A percentile compares a stretch with the other conserved stretches of the same genome.
These are phyloP conservation scores for Pythium brachiatum DNA, from an alignment of 352 stramenopile genomes.

Conservation along the genomic window DNA sequence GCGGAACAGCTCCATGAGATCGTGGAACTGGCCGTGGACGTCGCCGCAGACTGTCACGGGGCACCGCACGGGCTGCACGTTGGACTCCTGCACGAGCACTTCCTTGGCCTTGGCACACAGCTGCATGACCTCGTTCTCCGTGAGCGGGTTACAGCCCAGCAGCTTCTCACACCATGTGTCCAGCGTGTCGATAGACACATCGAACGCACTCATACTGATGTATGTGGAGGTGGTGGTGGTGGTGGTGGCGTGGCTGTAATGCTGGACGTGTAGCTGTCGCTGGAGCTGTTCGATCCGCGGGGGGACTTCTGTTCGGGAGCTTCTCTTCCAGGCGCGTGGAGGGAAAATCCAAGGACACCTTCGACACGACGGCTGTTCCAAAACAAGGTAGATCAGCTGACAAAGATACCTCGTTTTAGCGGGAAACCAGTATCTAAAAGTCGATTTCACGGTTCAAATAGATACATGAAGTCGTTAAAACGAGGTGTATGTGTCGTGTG, in stretches of 20 bases:
- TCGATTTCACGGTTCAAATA: no score
- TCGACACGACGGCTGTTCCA: background rate
- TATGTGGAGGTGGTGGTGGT: background rate
- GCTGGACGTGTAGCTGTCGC: no score
- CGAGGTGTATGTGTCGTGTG: background rate
- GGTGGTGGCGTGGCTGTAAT: background rate
- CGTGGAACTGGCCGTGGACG: slow-evolving; percentile 66
- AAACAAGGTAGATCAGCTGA: background rate
- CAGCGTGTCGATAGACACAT: slow-evolving; percentile 85
- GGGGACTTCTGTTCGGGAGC: background rate
- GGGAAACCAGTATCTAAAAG: no score
- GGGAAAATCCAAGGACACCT: slow-evolving; percentile 1
- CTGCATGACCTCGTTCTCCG: slow-evolving; percentile 94
- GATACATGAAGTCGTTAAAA: background rate
- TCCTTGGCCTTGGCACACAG: slow-evolving; percentile 95
- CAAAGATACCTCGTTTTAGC: background rate
- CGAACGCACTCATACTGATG: slow-evolving; percentile 52
- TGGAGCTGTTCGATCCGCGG: no score
- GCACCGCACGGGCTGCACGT: slow-evolving; percentile 95
- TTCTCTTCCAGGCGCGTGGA: slow-evolving; percentile 1
- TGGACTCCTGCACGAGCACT: slow-evolving; percentile 96
- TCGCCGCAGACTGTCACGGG: slow-evolving; percentile 96
- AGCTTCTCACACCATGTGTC: slow-evolving; percentile 96
- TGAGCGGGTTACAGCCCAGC: slow-evolving; percentile 91
- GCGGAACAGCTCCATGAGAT: slow-evolving; percentile 66